Percentiles rank a stretch among this genome's conserved stretches.
Conservation (phyloP, 2,329 filamentous ascomycete genomes). For the Onygenales sp. region DNA sequence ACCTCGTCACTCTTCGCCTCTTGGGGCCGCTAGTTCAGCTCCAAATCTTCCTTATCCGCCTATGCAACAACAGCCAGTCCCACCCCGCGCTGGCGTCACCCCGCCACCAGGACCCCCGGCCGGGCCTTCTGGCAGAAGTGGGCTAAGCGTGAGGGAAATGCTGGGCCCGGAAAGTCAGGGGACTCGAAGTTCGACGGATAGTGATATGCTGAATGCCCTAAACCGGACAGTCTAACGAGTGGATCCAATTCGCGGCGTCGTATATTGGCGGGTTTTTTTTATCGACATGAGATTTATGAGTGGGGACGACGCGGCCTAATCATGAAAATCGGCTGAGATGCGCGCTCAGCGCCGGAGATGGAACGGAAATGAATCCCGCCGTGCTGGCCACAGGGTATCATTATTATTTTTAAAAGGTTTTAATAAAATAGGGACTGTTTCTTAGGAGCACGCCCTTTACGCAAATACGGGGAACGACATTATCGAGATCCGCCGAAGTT, state of each 20-base stretch:
- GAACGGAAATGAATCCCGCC: slow-evolving; percentile 3
- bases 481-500: background rate
- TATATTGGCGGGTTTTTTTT: background rate
- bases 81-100: slow-evolving; percentile 23
- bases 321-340: background rate
- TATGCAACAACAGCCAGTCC: slow-evolving; percentile 17
- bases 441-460: no score
- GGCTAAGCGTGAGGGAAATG: slow-evolving; percentile 41
- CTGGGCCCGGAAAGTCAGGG: slow-evolving; percentile 31
- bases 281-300: background rate
- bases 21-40: slow-evolving; percentile 16
- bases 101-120: slow-evolving; percentile 32
- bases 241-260: background rate
- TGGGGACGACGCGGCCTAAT: background rate
- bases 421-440: background rate
- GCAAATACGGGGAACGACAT: background rate
- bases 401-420: slow-evolving; percentile 3
- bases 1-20: slow-evolving; percentile 33
- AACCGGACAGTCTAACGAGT: slow-evolving; percentile 25
- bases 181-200: slow-evolving; percentile 38
- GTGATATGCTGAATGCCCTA: slow-evolving; percentile 41
- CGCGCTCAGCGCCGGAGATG: background rate
- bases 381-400: slow-evolving; percentile 10
- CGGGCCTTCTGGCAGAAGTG: slow-evolving; percentile 25
- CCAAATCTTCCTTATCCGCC: slow-evolving; percentile 23